Percentiles rank a stretch among this genome's conserved stretches.
phyloP scores from a whole-genome alignment of 2,329 filamentous ascomycete species.

The Cadophora luteo-olivacea region DNA sequence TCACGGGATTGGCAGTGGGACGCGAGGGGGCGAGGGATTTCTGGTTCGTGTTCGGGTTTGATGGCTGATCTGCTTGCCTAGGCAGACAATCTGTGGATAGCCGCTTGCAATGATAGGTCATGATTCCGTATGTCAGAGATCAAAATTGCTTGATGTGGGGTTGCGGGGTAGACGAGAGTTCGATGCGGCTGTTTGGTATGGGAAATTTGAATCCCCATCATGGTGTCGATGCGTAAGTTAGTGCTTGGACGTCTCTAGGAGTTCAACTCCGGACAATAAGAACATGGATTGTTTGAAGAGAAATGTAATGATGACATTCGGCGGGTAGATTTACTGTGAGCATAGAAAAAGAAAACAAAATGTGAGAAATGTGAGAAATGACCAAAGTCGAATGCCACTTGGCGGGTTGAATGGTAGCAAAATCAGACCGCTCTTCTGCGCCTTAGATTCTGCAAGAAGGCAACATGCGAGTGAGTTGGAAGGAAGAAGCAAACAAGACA shows the following conservation, averaged over 20 bases:
- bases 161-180: not conserved
- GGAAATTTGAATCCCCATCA: not conserved
- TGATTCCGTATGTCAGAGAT: not conserved
- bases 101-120: not conserved
- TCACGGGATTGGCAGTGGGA: not conserved
- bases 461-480: not conserved
- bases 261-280: not conserved
- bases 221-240: not conserved
- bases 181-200: not conserved
- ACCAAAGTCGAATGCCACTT: not conserved
- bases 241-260: not conserved
- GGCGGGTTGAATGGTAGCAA: not conserved
- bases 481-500: no score
- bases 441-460: not conserved
- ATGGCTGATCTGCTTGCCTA: not conserved
- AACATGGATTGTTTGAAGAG: not conserved
- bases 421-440: not conserved
- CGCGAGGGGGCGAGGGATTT: not conserved
- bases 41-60: not conserved
- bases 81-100: not conserved
- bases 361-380: not conserved
- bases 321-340: not conserved
- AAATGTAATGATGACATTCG: conserved; percentile 1
- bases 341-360: not conserved
- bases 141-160: not conserved